Evolutionary conservation across 2,329 filamentous ascomycete species (phyloP), one percentile per base, ranked within the genome.

Genomic region (Alternaria sp.): DNA sequence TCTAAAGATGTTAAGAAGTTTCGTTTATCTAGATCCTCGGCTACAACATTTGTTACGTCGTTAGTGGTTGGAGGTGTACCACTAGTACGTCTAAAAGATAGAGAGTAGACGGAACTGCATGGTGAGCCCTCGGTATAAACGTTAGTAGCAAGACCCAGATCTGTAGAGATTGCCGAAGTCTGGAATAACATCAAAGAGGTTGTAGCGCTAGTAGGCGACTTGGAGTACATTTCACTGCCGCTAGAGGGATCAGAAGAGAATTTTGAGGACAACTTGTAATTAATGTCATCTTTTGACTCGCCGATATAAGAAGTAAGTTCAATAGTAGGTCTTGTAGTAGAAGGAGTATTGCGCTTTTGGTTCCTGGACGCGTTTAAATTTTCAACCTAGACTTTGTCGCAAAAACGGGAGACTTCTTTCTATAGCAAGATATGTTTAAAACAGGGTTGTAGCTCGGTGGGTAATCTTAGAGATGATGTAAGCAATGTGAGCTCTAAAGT

Each of bases 341-440:
- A 26, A 17, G 33, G 34, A 11, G 14, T 26, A 24, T 26, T 34
- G 23, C 21, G 14, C 26, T 34, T 29, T 40, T n/a, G n/a, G 24
- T 31, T 51, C 36, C 9, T 11, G 26, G 3, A 2, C 24, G n/a
- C 24, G 26, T n/a, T 5, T 17, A 14, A 39, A 4, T n/a, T 26
- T 44, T 53, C 14, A 39, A 39, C 3, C 2, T 44, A 5, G 39
- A 45, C 21, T 53, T 53, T 40, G 23, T 44, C 17, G 50, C 39
- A 17, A 53, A 53, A 28, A 34, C 29, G n/a, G 34, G 29, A 7
- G 50, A 53, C 3, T 44, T 53, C n/a, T 36, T 44, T 10, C 17
- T 13, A 3, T 34, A 44, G 29, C 28, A 17, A n/a, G 40, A 5
- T 39, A 53, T 53, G 13, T 26, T 39, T 10, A 7, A 9, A 21